Base-by-base conservation (phyloP, 345 rosid species). In the Mangifera indica region DNA sequence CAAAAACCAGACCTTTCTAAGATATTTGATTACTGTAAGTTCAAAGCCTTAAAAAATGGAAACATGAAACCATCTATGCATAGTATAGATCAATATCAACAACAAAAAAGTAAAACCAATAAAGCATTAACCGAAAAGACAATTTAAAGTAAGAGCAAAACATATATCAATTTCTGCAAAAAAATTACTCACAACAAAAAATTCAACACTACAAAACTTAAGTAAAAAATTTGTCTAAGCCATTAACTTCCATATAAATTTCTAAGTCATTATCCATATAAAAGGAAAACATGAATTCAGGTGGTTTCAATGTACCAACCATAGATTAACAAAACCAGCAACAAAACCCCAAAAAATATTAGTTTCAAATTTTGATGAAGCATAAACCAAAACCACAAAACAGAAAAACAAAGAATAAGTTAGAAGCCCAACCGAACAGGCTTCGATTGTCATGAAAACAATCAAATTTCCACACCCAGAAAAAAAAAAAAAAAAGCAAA, bases 1-100 rank as follows among this genome's bases (percentile, higher is more conserved):
- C 1, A 72, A 64, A 74, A 72, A 55, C 14, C 46, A 69, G 37
- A 60, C 65, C 29, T 25, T 67, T 62, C 46, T 72, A 60, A 78
- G 62, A 65, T 53, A 74, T 55, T 73, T 14, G 11, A 53, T 59
- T 61, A 60, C 2, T 44, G 53, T 32, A 18, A 10, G 57, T 54
- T 45, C 24, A 53, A 29, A 29, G 32, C 32, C 32, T 29, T 29
- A 49, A 7, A n/a, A 51, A 11, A 66, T 14, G 17, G 26, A 13
- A 4, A 34, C 14, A 58, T 2, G 40, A 12, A 51, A 63, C 37
- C 21, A 66, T 63, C 32, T 4, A 57, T 52, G 66, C 67, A 48
- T 21, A 25, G 7, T 62, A 26, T 21, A 48, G 63, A 45, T 52
- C 46, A 53, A 62, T 34, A 20, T 29, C 69, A 42, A 58, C 48